Evolutionary conservation across 768 basidiomycete species (phyloP).

Genomic region (Rhizopogon rudus): DNA sequence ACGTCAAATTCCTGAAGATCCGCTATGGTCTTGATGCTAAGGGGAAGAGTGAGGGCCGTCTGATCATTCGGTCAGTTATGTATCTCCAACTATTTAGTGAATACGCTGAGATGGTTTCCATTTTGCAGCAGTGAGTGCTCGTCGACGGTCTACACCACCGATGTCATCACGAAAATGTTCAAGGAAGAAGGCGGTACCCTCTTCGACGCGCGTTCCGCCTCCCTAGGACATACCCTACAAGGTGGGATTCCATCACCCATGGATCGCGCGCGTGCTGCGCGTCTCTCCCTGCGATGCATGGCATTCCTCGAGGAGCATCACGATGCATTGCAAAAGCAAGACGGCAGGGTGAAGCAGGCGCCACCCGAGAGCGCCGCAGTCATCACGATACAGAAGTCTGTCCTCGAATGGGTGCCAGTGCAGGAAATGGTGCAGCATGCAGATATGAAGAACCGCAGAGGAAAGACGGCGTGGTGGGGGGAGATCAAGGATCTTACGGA

Average conservation of each 20-base stretch:
- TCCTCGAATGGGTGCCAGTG: constrained; percentile 79
- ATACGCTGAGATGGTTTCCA: neutral
- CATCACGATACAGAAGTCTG: constrained; percentile 87
- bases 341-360: constrained; percentile 49
- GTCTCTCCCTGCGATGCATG: constrained; percentile 91
- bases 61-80: constrained; percentile 76
- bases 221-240: constrained; percentile 94
- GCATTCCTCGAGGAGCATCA: constrained; percentile 87
- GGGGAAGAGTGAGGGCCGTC: constrained; percentile 88
- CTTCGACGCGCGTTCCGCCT: constrained; percentile 92
- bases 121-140: constrained; percentile 72
- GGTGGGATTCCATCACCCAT: constrained; percentile 94
- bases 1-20: constrained; percentile 84
- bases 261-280: constrained; percentile 87
- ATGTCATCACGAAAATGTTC: constrained; percentile 89
- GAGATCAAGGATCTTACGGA: constrained; percentile 67
- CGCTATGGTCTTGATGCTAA: constrained; percentile 82
- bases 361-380: constrained; percentile 71
- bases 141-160: constrained; percentile 86
- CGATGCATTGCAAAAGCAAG: constrained; percentile 44
- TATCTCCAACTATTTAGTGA: neutral
- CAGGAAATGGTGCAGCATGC: constrained; percentile 80
- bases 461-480: constrained; percentile 77
- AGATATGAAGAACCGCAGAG: constrained; percentile 87
- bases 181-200: constrained; percentile 88